Evolutionary conservation across 140 eudicot species (phyloP).

Genomic region (Flaveria floridana): DNA sequence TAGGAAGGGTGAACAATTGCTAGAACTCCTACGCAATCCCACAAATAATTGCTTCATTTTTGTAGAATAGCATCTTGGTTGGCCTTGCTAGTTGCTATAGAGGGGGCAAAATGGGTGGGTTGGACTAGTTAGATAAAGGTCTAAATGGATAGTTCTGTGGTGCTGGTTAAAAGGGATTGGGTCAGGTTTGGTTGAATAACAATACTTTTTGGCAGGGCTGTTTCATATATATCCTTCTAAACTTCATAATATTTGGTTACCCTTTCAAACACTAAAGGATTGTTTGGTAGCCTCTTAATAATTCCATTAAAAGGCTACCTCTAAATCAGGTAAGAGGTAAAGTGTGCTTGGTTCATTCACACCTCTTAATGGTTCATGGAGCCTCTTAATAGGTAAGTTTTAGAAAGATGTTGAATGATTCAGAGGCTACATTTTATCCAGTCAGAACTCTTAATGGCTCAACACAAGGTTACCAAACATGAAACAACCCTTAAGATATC

Average conservation of each 20-base stretch:
- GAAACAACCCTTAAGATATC: no score
- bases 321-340: no score
- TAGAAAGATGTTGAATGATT: no score
- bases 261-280: no score
- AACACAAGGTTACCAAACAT: no score
- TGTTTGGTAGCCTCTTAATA: no score
- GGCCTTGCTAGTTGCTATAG: slow-evolving; percentile 4
- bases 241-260: not conserved
- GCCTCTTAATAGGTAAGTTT: no score
- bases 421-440: no score
- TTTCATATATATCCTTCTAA: not conserved
- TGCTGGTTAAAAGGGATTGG: not conserved
- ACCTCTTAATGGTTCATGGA: no score
- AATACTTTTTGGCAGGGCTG: not conserved
- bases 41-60: not conserved
- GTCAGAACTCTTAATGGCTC: no score
- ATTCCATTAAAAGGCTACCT: no score
- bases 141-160: not conserved
- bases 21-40: not conserved
- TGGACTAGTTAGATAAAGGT: not conserved
- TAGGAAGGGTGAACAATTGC: not conserved
- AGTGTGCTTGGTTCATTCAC: no score
- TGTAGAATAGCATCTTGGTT: not conserved
- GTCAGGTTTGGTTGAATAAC: not conserved
- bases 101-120: not conserved